These are phyloP conservation scores for Brassica cretica DNA, from an alignment of 345 rosid genomes.

Conservation along the genomic window DNA sequence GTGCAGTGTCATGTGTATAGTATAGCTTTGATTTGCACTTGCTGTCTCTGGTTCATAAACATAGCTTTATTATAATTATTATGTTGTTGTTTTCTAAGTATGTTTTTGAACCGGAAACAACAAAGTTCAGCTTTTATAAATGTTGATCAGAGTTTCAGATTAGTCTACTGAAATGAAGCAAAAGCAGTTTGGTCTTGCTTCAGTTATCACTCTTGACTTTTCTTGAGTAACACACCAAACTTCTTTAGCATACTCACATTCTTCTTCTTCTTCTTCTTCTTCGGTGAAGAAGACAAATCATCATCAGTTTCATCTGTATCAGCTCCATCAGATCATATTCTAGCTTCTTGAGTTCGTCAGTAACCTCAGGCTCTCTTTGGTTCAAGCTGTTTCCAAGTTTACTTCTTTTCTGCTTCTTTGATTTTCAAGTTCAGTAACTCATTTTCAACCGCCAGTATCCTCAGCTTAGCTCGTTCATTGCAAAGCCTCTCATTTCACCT, in stretches of 20 bases:
- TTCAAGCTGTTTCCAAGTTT: constrained; percentile 8
- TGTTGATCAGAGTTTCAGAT: constrained; percentile 27
- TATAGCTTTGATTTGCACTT: constrained; percentile 27
- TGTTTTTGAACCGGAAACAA: constrained; percentile 3
- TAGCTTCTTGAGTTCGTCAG: constrained; percentile 53
- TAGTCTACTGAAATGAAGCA: neutral
- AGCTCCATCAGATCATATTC: constrained; percentile 55
- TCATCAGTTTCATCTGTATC: constrained; percentile 74
- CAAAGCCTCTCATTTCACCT: too few species aligned
- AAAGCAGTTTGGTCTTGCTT: constrained; percentile 17
- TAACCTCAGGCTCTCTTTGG: constrained; percentile 47
- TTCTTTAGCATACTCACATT: constrained; percentile 86
- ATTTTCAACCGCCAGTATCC: constrained; percentile 48
- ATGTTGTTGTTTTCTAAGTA: neutral
- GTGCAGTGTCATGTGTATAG: constrained; percentile 21
- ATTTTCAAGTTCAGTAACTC: constrained; percentile 50
- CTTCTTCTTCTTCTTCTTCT: constrained; percentile 79
- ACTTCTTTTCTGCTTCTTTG: constrained; percentile 35
- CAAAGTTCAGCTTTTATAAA: constrained; percentile 19
- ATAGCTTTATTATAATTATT: constrained; percentile 13
- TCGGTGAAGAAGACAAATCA: constrained; percentile 57
- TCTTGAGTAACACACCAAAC: constrained; percentile 88
- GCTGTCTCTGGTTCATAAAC: constrained; percentile 19
- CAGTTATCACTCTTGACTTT: constrained; percentile 58
- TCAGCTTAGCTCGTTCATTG: constrained; percentile 7